These are phyloP conservation scores for Cylindrodendrum hubeiense DNA, from an alignment of 2,329 filamentous ascomycete species.

Conservation along the genomic window DNA sequence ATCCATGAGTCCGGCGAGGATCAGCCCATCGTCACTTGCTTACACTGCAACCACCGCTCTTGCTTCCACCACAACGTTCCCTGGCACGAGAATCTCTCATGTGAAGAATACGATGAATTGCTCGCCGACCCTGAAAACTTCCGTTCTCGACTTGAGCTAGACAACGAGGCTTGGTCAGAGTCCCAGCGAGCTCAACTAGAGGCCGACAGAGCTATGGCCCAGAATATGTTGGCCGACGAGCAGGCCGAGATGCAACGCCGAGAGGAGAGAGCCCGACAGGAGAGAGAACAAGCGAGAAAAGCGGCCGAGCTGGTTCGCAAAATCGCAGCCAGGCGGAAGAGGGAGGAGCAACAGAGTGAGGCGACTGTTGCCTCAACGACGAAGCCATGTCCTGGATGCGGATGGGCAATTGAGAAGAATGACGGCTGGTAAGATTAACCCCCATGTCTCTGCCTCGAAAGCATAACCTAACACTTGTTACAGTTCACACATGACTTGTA, in stretches of 20 bases:
- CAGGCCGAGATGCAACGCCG: conserved; percentile 40
- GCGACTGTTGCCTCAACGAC: conserved; percentile 46
- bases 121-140: conserved; percentile 54
- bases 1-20: conserved; percentile 57
- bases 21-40: conserved; percentile 57
- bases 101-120: conserved; percentile 57
- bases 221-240: conserved; percentile 48
- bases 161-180: conserved; percentile 50
- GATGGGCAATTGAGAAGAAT: conserved; percentile 55
- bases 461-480: conserved; percentile 36
- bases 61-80: conserved; percentile 57
- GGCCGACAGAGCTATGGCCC: conserved; percentile 53
- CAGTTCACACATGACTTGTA: conserved; percentile 59
- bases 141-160: conserved; percentile 51
- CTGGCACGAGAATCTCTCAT: conserved; percentile 58
- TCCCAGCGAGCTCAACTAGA: conserved; percentile 62
- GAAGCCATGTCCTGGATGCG: conserved; percentile 55
- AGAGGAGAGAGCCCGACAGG: conserved; percentile 38
- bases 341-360: conserved; percentile 51
- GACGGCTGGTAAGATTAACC: conserved; percentile 55
- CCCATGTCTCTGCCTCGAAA: neutral
- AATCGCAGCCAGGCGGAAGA: conserved; percentile 44
- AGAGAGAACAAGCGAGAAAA: conserved; percentile 40
- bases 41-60: conserved; percentile 53
- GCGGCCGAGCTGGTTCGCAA: conserved; percentile 44